phyloP scores from a whole-genome alignment of 2,329 filamentous ascomycete species.

The Botryotinia calthae region DNA sequence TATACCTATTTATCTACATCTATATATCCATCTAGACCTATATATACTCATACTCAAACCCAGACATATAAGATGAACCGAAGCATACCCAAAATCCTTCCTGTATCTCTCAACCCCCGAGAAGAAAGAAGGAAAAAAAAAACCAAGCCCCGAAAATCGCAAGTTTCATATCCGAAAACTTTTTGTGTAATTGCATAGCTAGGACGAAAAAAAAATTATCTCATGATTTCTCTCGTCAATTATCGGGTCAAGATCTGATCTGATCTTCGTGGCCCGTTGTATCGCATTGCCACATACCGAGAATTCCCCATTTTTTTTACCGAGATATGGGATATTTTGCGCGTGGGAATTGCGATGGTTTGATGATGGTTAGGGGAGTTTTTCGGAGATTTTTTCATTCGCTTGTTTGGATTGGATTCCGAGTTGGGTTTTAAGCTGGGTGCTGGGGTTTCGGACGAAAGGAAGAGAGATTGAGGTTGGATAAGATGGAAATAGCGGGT shows the following conservation, averaged over 20 bases:
- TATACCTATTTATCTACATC: background rate
- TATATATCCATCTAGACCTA: too few relatives aligned
- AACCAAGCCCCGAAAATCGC: background rate
- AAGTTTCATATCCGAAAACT: background rate
- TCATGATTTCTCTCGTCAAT: background rate
- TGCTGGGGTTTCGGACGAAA: background rate
- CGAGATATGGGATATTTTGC: background rate
- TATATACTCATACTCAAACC: background rate
- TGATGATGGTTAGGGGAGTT: background rate
- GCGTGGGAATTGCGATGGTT: background rate
- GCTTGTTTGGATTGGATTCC: background rate
- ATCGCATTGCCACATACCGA: background rate
- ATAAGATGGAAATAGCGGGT: background rate
- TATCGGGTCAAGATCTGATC: background rate
- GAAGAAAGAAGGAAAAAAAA: background rate
- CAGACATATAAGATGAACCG: background rate
- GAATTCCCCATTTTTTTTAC: background rate
- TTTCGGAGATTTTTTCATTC: background rate
- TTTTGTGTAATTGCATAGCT: background rate
- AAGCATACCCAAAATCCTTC: background rate
- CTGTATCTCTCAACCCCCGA: background rate
- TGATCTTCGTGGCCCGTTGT: background rate
- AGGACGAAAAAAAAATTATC: background rate
- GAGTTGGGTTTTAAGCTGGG: too few relatives aligned
- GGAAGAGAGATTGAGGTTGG: background rate